Evolutionary conservation across 2,329 filamentous ascomycete species (phyloP).

Genomic region (Polychaeton citri): DNA sequence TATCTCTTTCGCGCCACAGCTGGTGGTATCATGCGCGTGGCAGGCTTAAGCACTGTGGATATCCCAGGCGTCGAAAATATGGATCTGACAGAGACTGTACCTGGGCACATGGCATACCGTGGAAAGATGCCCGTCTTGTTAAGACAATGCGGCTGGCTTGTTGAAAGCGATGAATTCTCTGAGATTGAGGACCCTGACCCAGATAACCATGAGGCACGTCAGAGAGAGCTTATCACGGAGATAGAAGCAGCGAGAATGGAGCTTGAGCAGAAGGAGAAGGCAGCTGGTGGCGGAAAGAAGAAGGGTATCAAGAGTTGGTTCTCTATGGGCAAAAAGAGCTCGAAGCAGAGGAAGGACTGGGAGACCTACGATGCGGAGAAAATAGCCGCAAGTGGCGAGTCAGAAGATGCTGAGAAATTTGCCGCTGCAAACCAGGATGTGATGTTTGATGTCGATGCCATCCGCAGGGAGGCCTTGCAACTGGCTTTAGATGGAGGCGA

Average conservation of each 20-base stretch:
- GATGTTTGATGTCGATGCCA: slow-evolving; percentile 91
- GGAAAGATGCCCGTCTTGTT: slow-evolving; percentile 79
- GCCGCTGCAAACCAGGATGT: slow-evolving; percentile 37
- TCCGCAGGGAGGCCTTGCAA: slow-evolving; percentile 55
- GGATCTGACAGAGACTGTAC: slow-evolving; percentile 71
- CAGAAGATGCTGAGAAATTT: slow-evolving; percentile 2
- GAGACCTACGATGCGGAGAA: slow-evolving; percentile 75
- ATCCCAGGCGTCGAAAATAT: slow-evolving; percentile 81
- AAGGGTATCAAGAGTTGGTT: slow-evolving; percentile 61
- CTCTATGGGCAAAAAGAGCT: slow-evolving; percentile 62
- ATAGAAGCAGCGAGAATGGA: slow-evolving; percentile 88
- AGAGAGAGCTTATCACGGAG: slow-evolving; percentile 88
- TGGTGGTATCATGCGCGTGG: slow-evolving; percentile 79
- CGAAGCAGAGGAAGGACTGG: slow-evolving; percentile 78
- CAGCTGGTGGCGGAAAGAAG: slow-evolving; percentile 30
- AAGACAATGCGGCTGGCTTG: slow-evolving; percentile 76
- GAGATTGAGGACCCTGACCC: slow-evolving; percentile 97
- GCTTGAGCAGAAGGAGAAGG: slow-evolving; percentile 59
- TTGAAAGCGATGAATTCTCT: slow-evolving; percentile 84
- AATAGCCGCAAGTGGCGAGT: slow-evolving; percentile 25
- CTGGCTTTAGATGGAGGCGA: slow-evolving; percentile 58
- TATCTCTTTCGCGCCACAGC: slow-evolving; percentile 92
- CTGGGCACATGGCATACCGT: slow-evolving; percentile 94
- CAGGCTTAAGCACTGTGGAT: slow-evolving; percentile 67
- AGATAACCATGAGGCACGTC: slow-evolving; percentile 75